A percentile compares a stretch with the other conserved stretches of the same genome.
Evolutionary conservation across 139 green algal genomes (phyloP).

Genomic region (Marvania coccoides): DNA sequence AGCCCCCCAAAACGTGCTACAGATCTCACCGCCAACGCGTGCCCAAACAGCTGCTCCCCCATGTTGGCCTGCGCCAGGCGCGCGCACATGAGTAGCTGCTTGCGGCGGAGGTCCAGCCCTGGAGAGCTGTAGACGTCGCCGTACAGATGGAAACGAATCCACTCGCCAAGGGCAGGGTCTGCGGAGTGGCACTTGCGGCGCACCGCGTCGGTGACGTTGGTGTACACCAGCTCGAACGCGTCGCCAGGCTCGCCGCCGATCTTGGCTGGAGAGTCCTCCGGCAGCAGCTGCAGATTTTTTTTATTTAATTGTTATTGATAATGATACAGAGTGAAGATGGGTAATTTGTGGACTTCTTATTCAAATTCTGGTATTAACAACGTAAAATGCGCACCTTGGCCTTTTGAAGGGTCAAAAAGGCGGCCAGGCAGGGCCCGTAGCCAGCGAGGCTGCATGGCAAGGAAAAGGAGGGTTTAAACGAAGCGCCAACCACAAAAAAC

Average conservation of each 20-base stretch:
- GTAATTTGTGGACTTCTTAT: neutral
- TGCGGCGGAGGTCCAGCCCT: conserved; percentile 33
- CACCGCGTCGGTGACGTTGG: conserved; percentile 33
- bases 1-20: conserved; percentile 8
- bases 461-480: neutral
- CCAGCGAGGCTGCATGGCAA: conserved; percentile 27
- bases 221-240: conserved; percentile 60
- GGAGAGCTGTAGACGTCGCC: conserved; percentile 54
- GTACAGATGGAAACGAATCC: conserved; percentile 56
- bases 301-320: too few relatives aligned
- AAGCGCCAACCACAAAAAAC: neutral
- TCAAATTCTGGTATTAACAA: neutral
- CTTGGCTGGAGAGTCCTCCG: conserved; percentile 40
- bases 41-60: conserved; percentile 58
- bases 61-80: conserved; percentile 46
- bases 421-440: conserved; percentile 44
- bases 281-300: conserved; percentile 32
- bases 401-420: conserved; percentile 38
- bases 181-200: conserved; percentile 36
- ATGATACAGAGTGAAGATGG: neutral
- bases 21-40: conserved; percentile 41
- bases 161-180: conserved; percentile 44
- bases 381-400: conserved; percentile 8
- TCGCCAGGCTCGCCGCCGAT: conserved; percentile 40
- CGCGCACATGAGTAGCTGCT: conserved; percentile 46